Evolutionary conservation across 2,329 filamentous ascomycete genomes (phyloP).

Genomic region (Grosmannia serpens): DNA sequence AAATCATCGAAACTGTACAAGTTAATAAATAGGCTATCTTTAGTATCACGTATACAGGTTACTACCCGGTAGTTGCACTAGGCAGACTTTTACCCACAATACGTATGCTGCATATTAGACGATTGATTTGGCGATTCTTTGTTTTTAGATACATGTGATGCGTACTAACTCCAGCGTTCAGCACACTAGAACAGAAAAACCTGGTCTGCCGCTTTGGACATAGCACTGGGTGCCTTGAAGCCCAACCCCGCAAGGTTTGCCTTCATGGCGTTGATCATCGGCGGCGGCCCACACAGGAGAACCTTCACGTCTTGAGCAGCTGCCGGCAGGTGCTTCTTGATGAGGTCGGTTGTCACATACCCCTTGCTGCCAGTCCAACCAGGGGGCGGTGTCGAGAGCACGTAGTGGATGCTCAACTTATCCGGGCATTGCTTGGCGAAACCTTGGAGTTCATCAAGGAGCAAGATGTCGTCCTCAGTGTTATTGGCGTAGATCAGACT

Average conservation of each 20-base stretch:
- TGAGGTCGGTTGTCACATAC: neutral
- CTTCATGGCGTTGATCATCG: neutral
- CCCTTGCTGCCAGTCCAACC: neutral
- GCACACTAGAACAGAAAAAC: neutral
- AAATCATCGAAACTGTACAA: no score
- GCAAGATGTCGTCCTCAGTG: neutral
- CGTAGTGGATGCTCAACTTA: neutral
- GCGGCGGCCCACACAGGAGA: neutral
- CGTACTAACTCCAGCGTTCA: no score
- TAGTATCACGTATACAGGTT: no score
- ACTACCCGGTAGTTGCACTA: no score
- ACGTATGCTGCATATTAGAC: no score
- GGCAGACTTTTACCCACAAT: no score
- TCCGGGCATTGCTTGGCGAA: neutral
- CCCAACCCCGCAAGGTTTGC: neutral
- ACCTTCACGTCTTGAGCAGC: neutral
- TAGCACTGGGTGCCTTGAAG: neutral
- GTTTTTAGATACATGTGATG: no score
- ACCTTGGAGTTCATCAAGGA: neutral
- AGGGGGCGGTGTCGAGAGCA: neutral
- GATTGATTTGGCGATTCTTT: no score
- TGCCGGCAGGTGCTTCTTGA: neutral
- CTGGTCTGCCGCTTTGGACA: neutral
- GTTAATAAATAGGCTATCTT: no score
- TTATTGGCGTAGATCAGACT: neutral